Base-by-base conservation (phyloP, 192 early-diverging fungal genomes). In the Linnemannia hyalina region DNA sequence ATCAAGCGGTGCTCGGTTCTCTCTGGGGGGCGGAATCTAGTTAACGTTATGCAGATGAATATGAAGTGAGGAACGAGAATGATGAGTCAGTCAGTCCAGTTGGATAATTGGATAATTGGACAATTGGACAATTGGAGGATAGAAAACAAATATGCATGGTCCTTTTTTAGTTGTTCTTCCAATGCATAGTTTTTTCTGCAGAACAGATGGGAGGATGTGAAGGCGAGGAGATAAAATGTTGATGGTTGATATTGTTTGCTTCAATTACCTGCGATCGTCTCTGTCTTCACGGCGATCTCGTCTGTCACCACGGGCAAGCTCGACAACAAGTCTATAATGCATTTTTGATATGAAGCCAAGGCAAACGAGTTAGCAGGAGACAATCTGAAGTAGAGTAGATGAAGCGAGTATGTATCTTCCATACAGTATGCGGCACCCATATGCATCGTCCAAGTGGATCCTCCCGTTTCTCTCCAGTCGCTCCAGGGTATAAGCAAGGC, bases 261-360 rank as follows among this genome's bases (percentile, higher is more conserved):
- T 70, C 40, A 23, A 80, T 71, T 89, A 85, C 82, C 88, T 82
- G 55, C 82, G 79, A 47, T 90, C 86, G 63, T 90, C 89, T 88
- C 89, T 88, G 13, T 90, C 88, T 10, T 89, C 91, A 77, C 92
- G 89, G 63, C 88, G 90, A 74, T 89, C 89, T 47, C 91, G 88
- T 71, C 93, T 92, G 82, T 94, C 91, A 10, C 90, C 90, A 60
- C 93, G 93, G 57, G 96, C 96, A 44, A 94, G 91, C 91, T 98
- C 96, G 73, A 97, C 96, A 74, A 96, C 89, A 36, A 98, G 90
- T 74, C 95, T 95, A 77, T 47, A 63, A 29, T 46, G 4, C n/a
- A 60, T 10, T 60, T 8, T 8, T 29, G 23, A 32, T 29, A 15
- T 29, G 26, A 32, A 15, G 60, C 1, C 26, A 32, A 29, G 60